Evolutionary conservation across 352 stramenopile species (phyloP).

Genomic region (Phytophthora fragariaefolia): DNA sequence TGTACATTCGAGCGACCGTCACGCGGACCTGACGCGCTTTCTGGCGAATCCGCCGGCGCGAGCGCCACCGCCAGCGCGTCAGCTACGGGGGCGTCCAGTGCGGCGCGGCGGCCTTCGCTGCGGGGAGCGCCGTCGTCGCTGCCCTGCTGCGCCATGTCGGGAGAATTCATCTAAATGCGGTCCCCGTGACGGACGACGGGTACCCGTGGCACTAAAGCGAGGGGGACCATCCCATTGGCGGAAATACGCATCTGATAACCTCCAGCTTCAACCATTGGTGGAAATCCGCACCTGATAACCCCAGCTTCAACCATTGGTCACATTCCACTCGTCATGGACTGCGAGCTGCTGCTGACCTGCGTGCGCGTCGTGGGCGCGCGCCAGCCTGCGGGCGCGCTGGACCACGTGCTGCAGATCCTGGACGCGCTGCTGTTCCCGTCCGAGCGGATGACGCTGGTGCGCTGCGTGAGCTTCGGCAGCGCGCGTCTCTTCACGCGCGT

Average conservation of each 20-base stretch:
- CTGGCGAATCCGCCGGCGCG: neutral
- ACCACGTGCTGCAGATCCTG: slow-evolving; percentile 11
- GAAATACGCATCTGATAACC: neutral
- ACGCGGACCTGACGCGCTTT: slow-evolving; percentile 6
- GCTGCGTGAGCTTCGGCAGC: slow-evolving; percentile 9
- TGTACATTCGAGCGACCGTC: slow-evolving; percentile 3
- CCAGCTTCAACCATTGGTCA: neutral
- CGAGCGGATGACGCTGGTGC: neutral
- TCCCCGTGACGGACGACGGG: neutral
- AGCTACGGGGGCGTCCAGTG: neutral
- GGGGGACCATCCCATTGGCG: neutral
- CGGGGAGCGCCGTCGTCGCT: neutral
- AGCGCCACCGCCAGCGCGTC: neutral
- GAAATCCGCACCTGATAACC: neutral
- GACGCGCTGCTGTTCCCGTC: slow-evolving; percentile 15
- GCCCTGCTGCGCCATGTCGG: slow-evolving; percentile 18
- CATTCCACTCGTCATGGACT: neutral
- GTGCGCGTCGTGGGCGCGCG: slow-evolving; percentile 16
- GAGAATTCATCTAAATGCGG: slow-evolving; percentile 23
- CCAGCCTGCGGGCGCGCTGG: neutral
- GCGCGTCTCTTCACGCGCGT: slow-evolving; percentile 7
- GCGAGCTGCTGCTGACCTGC: neutral
- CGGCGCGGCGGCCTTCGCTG: slow-evolving; percentile 1
- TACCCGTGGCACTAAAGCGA: neutral
- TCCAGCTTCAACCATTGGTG: neutral